Percentiles rank a stretch among this genome's conserved stretches.
Conservation (phyloP, 106 monocot genomes). For the Phalaenopsis equestris region DNA sequence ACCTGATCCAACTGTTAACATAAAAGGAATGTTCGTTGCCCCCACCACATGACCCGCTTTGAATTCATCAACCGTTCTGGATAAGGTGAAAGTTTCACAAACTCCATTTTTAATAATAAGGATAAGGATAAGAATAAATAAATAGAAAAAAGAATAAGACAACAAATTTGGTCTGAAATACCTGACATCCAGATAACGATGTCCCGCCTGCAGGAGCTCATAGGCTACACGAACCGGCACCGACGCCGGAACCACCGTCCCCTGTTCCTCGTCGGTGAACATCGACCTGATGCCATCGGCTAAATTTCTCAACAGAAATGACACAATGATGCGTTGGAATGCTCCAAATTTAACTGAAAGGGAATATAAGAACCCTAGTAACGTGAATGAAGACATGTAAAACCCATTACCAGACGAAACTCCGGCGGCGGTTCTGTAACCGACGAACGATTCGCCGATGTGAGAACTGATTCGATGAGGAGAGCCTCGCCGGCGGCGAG, state of each 20-base stretch:
- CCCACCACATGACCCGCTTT: conserved; percentile 48
- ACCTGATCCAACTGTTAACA: conserved; percentile 64
- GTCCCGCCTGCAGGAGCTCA: conserved; percentile 84
- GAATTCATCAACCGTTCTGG: conserved; percentile 75
- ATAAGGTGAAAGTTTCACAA: neutral
- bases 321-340: too few species aligned
- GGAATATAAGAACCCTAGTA: neutral
- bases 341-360: neutral
- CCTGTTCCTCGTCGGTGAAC: conserved; percentile 12
- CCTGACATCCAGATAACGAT: conserved; percentile 87
- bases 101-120: neutral
- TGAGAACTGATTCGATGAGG: neutral
- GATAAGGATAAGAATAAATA: neutral
- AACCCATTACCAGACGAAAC: conserved; percentile 9
- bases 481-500: neutral
- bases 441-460: neutral
- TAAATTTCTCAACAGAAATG: neutral
- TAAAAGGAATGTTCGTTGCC: conserved; percentile 70
- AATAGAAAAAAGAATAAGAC: neutral
- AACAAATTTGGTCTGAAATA: conserved; percentile 9
- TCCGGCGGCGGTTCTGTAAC: neutral
- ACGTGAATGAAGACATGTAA: neutral
- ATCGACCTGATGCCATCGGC: conserved; percentile 16
- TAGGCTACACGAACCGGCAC: conserved; percentile 77
- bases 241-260: conserved; percentile 39